Evolutionary conservation across 2,329 filamentous ascomycete genomes (phyloP), one percentile per base, ranked within the genome.

Genomic region (Arthrinium phaeospermum): DNA sequence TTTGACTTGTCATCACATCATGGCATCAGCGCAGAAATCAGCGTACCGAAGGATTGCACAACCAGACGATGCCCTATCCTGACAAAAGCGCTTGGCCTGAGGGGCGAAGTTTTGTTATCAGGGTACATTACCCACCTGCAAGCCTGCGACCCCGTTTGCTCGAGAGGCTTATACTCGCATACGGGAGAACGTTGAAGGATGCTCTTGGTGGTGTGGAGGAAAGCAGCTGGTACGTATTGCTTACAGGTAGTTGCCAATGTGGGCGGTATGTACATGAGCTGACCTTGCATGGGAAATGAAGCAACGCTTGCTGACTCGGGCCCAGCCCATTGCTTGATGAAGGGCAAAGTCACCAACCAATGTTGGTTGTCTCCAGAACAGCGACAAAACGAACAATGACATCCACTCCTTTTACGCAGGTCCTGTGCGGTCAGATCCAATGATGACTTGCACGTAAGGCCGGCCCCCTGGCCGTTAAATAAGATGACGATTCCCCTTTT

Each of bases 401-500:
- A 22, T n/a, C 22, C 10, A 41, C 37, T n/a, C 34, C n/a, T 51
- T 27, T 41, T n/a, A 5, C 57, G 41, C 19, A 10, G 34, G 41
- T 19, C 34, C 57, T 10, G 7, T 49, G 34, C n/a, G 57, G 10
- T n/a, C 34, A 37, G 34, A n/a, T 41, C 57, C 10, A n/a, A 34
- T 22, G 30, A 41, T n/a, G 34, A 64, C 22, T n/a, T 41, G 57
- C 57, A 13, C 34, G 6, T 41, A 41, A 41, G 19, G 19, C 34
- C 34, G 34, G 57, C 34, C 34, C 30, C 57, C 57, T 41, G 57
- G 57, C 57, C 34, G 57, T 64, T 64, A n/a, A 22, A 49, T 49
- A 61, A 61, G 53, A 64, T 64, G 57, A 41, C 41, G 57, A 22
- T 64, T n/a, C 57, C 57, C 57, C 57, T 37, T 61, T 64, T 64